A percentile compares a stretch with the other conserved stretches of the same genome.
Conservation (phyloP, 441 rosid genomes). For the Melianthus villosus region DNA sequence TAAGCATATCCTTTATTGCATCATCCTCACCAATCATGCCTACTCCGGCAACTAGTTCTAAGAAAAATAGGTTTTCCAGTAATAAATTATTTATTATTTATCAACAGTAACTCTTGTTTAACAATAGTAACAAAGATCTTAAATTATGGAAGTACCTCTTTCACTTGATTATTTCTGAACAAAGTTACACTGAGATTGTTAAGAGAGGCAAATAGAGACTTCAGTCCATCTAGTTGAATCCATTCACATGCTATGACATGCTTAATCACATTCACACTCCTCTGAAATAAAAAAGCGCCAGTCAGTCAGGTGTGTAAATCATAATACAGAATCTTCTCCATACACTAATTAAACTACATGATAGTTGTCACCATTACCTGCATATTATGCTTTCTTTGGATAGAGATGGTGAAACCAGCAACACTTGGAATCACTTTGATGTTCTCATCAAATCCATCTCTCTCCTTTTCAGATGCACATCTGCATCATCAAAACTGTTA, state of each 20-base stretch:
- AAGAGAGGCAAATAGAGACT: constrained; percentile 38
- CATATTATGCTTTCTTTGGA: constrained; percentile 32
- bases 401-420: constrained; percentile 59
- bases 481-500: too few species aligned
- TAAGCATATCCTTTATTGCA: too few species aligned
- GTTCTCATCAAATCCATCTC: constrained; percentile 26
- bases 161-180: constrained; percentile 47
- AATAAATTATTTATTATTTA: too few species aligned
- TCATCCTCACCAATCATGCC: too few species aligned
- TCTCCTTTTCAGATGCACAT: constrained; percentile 26
- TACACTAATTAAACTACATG: too few species aligned
- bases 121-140: not conserved
- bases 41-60: too few species aligned
- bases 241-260: constrained; percentile 42
- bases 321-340: not conserved
- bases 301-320: constrained; percentile 11
- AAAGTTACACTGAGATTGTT: constrained; percentile 50
- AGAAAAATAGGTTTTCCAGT: too few species aligned
- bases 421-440: constrained; percentile 29
- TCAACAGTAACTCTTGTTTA: too few species aligned
- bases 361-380: constrained; percentile 30
- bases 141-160: constrained; percentile 37
- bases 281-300: constrained; percentile 32
- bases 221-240: constrained; percentile 54
- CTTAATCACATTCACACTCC: constrained; percentile 28